phyloP scores from a whole-genome alignment of 345 rosid species.

The Rhizophora mangle region DNA sequence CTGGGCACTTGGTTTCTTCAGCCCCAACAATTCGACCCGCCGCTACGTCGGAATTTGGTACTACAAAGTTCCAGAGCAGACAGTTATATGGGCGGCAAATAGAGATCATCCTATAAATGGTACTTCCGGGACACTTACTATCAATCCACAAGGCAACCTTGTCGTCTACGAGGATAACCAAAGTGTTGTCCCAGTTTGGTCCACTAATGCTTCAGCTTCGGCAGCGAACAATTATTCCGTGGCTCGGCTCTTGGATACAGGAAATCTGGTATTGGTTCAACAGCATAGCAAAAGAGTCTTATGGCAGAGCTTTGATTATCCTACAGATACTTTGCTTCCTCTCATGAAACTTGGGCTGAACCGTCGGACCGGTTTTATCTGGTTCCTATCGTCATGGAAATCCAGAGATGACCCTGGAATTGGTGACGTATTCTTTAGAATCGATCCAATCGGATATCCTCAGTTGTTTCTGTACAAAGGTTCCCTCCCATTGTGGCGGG shows the following conservation, averaged over 20 bases:
- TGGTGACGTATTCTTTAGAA: constrained; percentile 11
- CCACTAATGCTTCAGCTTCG: not conserved
- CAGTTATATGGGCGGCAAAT: constrained; percentile 16
- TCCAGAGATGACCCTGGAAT: constrained; percentile 25
- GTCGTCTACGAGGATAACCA: not conserved
- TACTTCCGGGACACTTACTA: constrained; percentile 7
- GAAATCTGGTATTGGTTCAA: constrained; percentile 23
- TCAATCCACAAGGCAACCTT: constrained; percentile 8
- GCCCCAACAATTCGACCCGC: constrained; percentile 4
- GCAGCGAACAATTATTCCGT: not conserved
- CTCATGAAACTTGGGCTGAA: constrained; percentile 27
- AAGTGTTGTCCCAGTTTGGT: constrained; percentile 8
- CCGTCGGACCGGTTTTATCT: constrained; percentile 11
- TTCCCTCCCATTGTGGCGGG: constrained; percentile 36
- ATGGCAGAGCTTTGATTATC: constrained; percentile 43
- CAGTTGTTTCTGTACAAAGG: constrained; percentile 48
- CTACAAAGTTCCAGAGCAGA: not conserved
- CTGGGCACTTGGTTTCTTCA: constrained; percentile 14
- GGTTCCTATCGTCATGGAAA: constrained; percentile 30
- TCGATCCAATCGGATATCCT: constrained; percentile 40
- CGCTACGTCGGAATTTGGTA: constrained; percentile 22
- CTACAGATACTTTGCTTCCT: constrained; percentile 28
- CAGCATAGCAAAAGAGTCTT: not conserved
- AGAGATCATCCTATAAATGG: constrained; percentile 10
- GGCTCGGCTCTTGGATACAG: constrained; percentile 30